Evolutionary conservation across 257 asterid genomes (phyloP), one percentile per base, ranked within the genome.

Genomic region (Linaria vulgaris): DNA sequence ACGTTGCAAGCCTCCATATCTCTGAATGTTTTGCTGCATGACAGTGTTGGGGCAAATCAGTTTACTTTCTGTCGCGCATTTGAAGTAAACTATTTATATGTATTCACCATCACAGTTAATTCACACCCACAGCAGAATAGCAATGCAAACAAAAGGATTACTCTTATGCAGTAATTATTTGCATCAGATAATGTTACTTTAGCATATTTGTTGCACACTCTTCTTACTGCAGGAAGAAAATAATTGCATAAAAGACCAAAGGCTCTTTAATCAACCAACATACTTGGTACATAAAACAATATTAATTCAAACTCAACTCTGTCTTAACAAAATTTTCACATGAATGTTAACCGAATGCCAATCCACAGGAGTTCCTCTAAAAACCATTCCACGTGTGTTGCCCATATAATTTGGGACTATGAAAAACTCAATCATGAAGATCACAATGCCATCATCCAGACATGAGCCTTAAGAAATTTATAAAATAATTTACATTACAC

Each of bases 1-100:
- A 67, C 20, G 83, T 83, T 34, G 83, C 86, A 57, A 90, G 72
- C 78, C 74, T 78, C 97, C 97, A 90, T 80, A 94, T 81, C 72
- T 90, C 95, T 1, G 76, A 34, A 77, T 90, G 88, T 65, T 85
- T 80, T 53, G 74, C 99, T 94, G 89, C 79, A 80, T 64, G 73
- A 62, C 14, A 59, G 74, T 56, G 46, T 31, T 63, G 20, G 23
- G 50, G 6, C 56, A 59, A 63, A 67, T 60, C 61, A 64, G 53
- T 44, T 13, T 13, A 19, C 24, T 45, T 59, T 31, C 52, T 39
- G 47, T 60, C 64, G 25, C 43, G 47, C 43, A 59, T 16, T 59
- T 2, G 39, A 6, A 56, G 47, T 38, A 39, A 30, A 38, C 27
- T 24, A 24, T 30, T 52, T 9, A 23, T 12, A 17, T 34, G 10